Evolutionary conservation across 345 rosid genomes (phyloP), one percentile per base, ranked within the genome.

Genomic region (Mercurialis annua): DNA sequence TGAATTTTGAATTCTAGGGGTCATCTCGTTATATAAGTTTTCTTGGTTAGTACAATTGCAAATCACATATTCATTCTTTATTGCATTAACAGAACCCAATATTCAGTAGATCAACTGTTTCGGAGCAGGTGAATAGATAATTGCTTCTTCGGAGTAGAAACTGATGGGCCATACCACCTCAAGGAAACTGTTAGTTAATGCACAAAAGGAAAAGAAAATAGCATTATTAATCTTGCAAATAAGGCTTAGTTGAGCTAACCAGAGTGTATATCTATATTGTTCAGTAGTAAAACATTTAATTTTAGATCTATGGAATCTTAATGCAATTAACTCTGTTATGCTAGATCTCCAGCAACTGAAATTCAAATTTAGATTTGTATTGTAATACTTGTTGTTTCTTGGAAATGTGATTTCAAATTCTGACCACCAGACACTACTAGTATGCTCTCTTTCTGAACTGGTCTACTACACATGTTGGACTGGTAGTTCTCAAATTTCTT

Each of bases 21-120:
- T 15, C 17, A 47, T 29, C 26, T 15, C 17, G 36, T 60, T 71
- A 46, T 66, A 55, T 72, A 33, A 30, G 63, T 63, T 60, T 30
- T 57, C 47, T 8, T 48, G 5, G 60, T n/a, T 46, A n/a, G 33
- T 5, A 27, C 59, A 59, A 66, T 16, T 46, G 6, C 24, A 31
- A 50, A 21, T 44, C 61, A 60, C 34, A 44, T 51, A 17, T 20
- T 31, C n/a, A 14, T 17, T 30, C n/a, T n/a, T 30, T 53, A 49
- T 36, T 38, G 66, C 24, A 51, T 12, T 21, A 29, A n/a, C 9
- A 26, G 43, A 34, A 50, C 59, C 26, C 52, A 59, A 27, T 30
- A 66, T 71, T 49, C 27, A 24, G 14, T 18, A 43, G 12, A 44
- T 46, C 26, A 40, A 40, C 27, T 49, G 21, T 29, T 65, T 31